Evolutionary conservation across 202 grass and related monocot species (phyloP).

Genomic region (Setaria italica): DNA sequence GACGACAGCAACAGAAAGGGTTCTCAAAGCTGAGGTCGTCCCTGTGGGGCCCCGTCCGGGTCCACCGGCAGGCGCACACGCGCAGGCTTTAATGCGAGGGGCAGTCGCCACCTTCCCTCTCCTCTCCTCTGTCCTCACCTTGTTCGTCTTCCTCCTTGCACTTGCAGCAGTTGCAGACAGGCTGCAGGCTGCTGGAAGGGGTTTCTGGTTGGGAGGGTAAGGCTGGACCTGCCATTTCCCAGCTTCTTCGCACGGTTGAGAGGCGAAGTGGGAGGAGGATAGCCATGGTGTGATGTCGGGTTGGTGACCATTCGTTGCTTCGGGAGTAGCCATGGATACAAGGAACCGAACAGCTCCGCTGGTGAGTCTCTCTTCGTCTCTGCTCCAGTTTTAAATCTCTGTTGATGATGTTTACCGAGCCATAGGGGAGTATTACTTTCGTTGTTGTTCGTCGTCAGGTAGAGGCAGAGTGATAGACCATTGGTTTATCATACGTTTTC

Average conservation of each 20-base stretch:
- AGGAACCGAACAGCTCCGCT: constrained; percentile 67
- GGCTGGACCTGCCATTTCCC: background rate
- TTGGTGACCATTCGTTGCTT: constrained; percentile 45
- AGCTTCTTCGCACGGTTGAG: constrained; percentile 2
- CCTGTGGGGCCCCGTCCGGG: background rate
- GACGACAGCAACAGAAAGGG: background rate
- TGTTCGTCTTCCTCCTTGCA: constrained; percentile 10
- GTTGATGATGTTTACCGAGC: constrained; percentile 1
- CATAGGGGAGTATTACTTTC: background rate
- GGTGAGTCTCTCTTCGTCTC: constrained; percentile 51
- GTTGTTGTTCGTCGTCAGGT: background rate
- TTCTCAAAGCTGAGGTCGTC: background rate
- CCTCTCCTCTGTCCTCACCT: background rate
- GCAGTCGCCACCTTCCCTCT: background rate
- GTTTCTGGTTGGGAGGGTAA: constrained; percentile 23
- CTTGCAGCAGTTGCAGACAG: background rate
- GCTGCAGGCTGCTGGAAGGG: constrained; percentile 35
- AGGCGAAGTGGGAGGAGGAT: background rate
- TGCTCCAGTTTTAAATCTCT: background rate
- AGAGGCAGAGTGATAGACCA: background rate
- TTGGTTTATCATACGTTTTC: background rate
- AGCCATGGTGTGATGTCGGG: constrained; percentile 30
- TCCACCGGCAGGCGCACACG: constrained; percentile 21
- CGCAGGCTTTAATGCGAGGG: constrained; percentile 27
- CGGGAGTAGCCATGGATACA: constrained; percentile 56